phyloP scores from a whole-genome alignment of 2,329 filamentous ascomycete genomes.

The Lasiodiplodia hormozganensis region DNA sequence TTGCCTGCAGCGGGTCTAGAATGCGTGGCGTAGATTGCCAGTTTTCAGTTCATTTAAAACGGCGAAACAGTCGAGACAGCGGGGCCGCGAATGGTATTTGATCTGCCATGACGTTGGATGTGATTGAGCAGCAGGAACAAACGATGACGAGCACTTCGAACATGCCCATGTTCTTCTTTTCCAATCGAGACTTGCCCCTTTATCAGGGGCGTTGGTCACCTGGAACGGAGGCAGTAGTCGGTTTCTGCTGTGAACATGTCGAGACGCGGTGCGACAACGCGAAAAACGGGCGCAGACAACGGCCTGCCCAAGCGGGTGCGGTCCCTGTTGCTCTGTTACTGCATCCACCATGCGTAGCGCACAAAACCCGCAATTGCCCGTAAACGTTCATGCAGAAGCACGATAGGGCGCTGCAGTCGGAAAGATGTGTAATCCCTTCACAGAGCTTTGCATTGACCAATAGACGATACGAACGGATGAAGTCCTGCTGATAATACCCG shows the following conservation, averaged over 20 bases:
- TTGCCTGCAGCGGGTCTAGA: neutral
- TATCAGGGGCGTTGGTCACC: conserved; percentile 22
- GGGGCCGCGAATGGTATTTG: conserved; percentile 3
- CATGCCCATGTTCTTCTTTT: neutral
- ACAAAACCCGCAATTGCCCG: conserved; percentile 6
- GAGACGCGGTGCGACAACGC: conserved; percentile 8
- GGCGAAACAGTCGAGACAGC: neutral
- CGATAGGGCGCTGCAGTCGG: neutral
- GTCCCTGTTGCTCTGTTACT: conserved; percentile 11
- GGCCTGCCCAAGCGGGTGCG: neutral
- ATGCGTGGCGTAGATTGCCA: neutral
- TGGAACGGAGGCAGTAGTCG: conserved; percentile 20
- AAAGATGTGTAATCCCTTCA: neutral
- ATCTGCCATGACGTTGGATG: neutral
- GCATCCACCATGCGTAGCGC: conserved; percentile 1
- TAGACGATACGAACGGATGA: neutral
- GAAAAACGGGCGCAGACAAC: neutral
- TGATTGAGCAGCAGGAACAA: neutral
- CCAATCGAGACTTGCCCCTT: neutral
- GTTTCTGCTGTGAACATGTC: conserved; percentile 1
- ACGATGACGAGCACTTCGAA: neutral
- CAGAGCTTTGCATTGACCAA: conserved; percentile 15
- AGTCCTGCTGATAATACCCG: neutral
- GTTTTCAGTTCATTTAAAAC: neutral
- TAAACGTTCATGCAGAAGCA: conserved; percentile 12